Evolutionary conservation across 2,329 filamentous ascomycete species (phyloP).

Genomic region (Chrysoporthe deuterocubensis): DNA sequence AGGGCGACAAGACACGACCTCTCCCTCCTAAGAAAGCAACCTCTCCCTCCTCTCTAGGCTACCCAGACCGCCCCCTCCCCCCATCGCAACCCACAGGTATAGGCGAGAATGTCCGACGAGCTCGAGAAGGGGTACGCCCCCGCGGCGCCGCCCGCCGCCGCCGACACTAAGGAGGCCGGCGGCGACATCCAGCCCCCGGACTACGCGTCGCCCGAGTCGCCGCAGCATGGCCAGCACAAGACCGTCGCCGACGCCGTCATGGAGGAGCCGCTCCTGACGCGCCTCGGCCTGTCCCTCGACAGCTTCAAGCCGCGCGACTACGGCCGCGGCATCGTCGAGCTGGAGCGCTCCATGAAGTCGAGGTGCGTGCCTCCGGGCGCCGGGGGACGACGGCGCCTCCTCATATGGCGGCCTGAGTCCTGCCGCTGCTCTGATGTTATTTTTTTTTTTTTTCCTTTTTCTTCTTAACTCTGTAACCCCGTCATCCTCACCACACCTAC

Average conservation of each 20-base stretch:
- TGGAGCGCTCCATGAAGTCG: conserved; percentile 47
- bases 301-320: conserved; percentile 46
- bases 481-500: no score
- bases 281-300: conserved; percentile 46
- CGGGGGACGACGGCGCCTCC: no score
- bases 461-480: no score
- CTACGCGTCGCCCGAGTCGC: not conserved
- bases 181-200: not conserved
- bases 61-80: not conserved
- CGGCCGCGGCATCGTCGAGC: conserved; percentile 33
- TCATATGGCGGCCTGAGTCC: no score
- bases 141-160: not conserved
- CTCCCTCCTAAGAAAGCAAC: no score
- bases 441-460: no score
- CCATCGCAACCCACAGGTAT: not conserved
- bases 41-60: no score
- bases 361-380: conserved; percentile 31
- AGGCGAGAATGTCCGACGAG: not conserved
- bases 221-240: not conserved
- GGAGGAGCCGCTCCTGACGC: conserved; percentile 41
- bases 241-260: conserved; percentile 15
- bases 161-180: not conserved
- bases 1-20: no score
- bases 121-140: conserved; percentile 14
- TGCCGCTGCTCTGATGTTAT: no score